Base-by-base conservation (phyloP, 1,284 basidiomycete species). In the Leccinum holopus region DNA sequence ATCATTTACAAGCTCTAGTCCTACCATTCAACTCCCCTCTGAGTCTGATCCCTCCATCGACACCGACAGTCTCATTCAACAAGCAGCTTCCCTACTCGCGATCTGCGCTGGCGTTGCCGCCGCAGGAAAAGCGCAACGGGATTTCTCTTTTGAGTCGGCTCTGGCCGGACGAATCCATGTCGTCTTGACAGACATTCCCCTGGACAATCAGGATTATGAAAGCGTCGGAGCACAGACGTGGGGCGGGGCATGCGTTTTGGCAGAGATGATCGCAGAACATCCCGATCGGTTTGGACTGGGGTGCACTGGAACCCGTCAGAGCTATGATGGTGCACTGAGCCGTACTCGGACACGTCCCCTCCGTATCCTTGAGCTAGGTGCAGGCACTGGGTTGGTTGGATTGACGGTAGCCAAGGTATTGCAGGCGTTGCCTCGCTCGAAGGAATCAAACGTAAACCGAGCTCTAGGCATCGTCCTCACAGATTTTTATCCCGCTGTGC, bases 211-310 rank as follows among this genome's bases (percentile, higher is more conserved):
- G n/a, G 90, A 95, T 70, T 90, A 89, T 67, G 79, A 83, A 4
- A 87, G 84, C 59, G 89, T 95, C 18, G 95, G 94, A 6, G 89
- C 93, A 18, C 94, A 96, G 75, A 97, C 94, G 0, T 97, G 94
- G 95, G 94, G 94, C 1, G 85, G 87, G 5, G 90, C 92, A 1
- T 94, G 91, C 66, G 84, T 96, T 5, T 81, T 97, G 49, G 86
- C 92, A 0, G 87, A 94, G 69, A 83, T 89, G 76, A 84, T 96
- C 58, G 83, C 85, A 1, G 81, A 87, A 21, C 72, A 81, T 30
- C 91, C 92, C 0, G 70, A 63, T 1, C 67, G 68, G 2, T 92
- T 90, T 69, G 83, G 82, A 3, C 72, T 88, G 7, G 59, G 52
- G 30, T 44, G 9, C 7, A 35, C 21, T 35, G 16, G 25, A 6